Conservation (phyloP, 306 rosid genomes). For the Citrullus colocynthis region DNA sequence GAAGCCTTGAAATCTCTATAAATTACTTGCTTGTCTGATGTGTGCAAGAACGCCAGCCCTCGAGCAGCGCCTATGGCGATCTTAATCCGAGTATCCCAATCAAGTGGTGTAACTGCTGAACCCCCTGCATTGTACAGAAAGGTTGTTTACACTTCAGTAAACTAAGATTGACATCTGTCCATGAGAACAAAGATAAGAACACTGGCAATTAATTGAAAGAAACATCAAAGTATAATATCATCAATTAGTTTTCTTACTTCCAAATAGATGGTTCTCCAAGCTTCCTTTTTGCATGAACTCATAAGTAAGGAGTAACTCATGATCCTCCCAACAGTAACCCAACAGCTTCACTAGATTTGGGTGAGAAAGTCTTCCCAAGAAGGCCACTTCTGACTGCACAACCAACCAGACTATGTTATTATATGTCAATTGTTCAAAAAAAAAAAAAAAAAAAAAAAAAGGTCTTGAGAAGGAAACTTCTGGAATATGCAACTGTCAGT, state of each 20-base stretch:
- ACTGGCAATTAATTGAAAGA: background rate
- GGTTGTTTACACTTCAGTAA: background rate
- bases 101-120: conserved; percentile 62
- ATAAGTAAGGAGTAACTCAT: conserved; percentile 63
- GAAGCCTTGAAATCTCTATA: conserved; percentile 96
- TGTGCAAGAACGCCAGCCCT: conserved; percentile 81
- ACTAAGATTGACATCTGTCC: background rate
- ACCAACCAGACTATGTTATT: background rate
- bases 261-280: conserved; percentile 83
- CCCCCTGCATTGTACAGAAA: conserved; percentile 43
- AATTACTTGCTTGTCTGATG: conserved; percentile 71
- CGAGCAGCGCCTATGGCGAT: conserved; percentile 91
- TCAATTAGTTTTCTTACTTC: conserved; percentile 45
- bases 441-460: too few species aligned
- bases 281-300: conserved; percentile 97
- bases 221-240: background rate
- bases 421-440: background rate
- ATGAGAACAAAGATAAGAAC: conserved; percentile 1
- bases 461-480: background rate
- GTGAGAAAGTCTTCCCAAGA: conserved; percentile 82
- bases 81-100: conserved; percentile 80
- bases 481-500: background rate
- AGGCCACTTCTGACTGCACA: conserved; percentile 79
- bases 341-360: conserved; percentile 81
- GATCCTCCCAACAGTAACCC: conserved; percentile 81